Evolutionary conservation across 257 asterid species (phyloP).

Genomic region (Gentiana macrophylla): DNA sequence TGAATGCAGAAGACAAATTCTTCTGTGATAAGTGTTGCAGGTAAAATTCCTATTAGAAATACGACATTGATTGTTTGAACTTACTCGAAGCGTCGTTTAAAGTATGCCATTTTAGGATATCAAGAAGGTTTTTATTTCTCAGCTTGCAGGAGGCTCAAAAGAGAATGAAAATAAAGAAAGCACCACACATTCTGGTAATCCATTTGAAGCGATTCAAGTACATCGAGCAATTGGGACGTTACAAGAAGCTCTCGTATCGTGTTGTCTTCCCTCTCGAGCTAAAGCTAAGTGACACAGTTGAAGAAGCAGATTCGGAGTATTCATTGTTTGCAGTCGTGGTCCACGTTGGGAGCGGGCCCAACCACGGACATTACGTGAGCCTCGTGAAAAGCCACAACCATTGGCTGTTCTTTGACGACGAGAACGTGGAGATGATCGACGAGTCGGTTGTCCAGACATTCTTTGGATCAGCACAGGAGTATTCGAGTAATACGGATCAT

Average conservation of each 20-base stretch:
- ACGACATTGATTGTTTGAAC: too few species aligned
- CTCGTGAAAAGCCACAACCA: conserved; percentile 85
- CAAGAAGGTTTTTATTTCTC: conserved; percentile 10
- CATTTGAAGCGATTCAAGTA: conserved; percentile 74
- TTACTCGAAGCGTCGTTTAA: too few species aligned
- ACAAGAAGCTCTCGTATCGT: conserved; percentile 73
- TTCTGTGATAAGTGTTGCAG: conserved; percentile 91
- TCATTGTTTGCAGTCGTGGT: conserved; percentile 74
- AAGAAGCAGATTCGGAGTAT: conserved; percentile 71
- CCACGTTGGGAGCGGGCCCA: conserved; percentile 84
- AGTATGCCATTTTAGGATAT: too few species aligned
- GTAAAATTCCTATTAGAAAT: conserved; percentile 19
- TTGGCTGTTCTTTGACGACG: conserved; percentile 80
- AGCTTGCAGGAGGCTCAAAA: conserved; percentile 96
- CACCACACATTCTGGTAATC: conserved; percentile 73
- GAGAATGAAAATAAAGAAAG: conserved; percentile 79
- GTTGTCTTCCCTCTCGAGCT: conserved; percentile 86
- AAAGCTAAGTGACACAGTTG: conserved; percentile 71
- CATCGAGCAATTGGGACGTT: conserved; percentile 70
- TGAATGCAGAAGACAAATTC: conserved; percentile 81
- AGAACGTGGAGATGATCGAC: conserved; percentile 79
- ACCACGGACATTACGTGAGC: conserved; percentile 89
- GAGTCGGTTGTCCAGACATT: conserved; percentile 81
- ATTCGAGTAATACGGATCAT: conserved; percentile 70
- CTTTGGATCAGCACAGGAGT: conserved; percentile 83